Evolutionary conservation across 75 land plant genomes (phyloP), one percentile per base, ranked within the genome.

Genomic region (Pseudotsuga menziesii): DNA sequence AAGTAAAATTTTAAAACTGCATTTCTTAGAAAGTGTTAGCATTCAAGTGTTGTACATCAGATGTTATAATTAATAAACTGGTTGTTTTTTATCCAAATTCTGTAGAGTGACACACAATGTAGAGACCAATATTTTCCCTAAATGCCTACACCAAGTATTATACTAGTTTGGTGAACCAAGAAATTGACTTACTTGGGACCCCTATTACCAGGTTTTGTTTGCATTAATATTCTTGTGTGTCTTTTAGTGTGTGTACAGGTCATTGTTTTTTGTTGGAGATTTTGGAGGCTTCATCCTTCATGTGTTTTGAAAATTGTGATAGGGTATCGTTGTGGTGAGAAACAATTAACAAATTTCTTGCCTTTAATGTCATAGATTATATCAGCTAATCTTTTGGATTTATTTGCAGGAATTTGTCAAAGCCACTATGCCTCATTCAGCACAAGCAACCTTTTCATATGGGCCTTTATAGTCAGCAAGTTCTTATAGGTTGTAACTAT

Each of bases 381-480:
- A 69, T 36, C 5, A 5, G 22, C 52, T 41, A 22, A 69, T 69
- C 23, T 9, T 44, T 41, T 41, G n/a, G 52, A 69, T 69, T 39
- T 4, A 32, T 48, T 77, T 69, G 29, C 79, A 91, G 88, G 86
- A 76, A 54, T 87, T 90, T 77, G 74, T 75, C 72, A 90, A 87
- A 59, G 86, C 87, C n/a, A 77, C 88, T 23, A 93, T 93, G 1
- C 89, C 96, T 52, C 60, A 75, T 29, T 93, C 91, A 23, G 81
- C 84, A 64, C 91, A 90, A 78, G 98, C 91, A 63, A 81, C 91
- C 13, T 85, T 94, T 71, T 88, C 83, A 20, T 94, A 94, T 75
- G n/a, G n/a, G 73, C 85, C 19, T 94, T 94, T 86, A 84, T 85
- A 57, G 90, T 93, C 41, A 94, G 83, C 91, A 93, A 90, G 81